Conservation (phyloP, 352 stramenopile species). For the Blastocystis hominis region DNA sequence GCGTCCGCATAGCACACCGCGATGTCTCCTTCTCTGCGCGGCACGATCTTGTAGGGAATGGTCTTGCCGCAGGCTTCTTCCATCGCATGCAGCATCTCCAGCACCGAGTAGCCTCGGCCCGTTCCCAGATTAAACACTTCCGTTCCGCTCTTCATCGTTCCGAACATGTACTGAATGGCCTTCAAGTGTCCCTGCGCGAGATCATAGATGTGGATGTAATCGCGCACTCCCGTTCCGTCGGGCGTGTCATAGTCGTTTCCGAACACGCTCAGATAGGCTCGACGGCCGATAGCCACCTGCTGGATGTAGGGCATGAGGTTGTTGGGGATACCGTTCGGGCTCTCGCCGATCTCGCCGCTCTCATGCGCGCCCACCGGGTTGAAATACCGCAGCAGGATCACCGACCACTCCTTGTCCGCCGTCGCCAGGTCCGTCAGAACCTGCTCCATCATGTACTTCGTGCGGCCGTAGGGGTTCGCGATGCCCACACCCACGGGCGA, state of each 20-base stretch:
- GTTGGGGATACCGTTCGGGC: constrained; percentile 78
- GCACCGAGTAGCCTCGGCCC: constrained; percentile 69
- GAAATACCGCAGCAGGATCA: constrained; percentile 78
- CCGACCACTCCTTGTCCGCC: constrained; percentile 64
- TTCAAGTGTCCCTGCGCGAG: constrained; percentile 73
- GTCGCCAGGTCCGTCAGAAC: constrained; percentile 69
- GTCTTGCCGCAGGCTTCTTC: constrained; percentile 69
- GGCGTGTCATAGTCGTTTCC: constrained; percentile 76
- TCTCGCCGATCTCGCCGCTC: constrained; percentile 70
- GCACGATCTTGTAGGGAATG: constrained; percentile 63
- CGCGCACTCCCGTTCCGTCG: constrained; percentile 77
- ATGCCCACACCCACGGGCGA: constrained; percentile 45
- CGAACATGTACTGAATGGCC: constrained; percentile 68
- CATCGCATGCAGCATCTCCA: constrained; percentile 78
- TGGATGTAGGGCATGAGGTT: constrained; percentile 80
- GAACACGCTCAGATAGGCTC: constrained; percentile 76
- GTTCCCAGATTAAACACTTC: constrained; percentile 75
- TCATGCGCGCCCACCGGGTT: constrained; percentile 78
- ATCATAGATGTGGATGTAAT: constrained; percentile 84
- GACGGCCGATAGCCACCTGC: constrained; percentile 73
- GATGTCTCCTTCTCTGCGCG: constrained; percentile 71
- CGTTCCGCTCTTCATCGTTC: constrained; percentile 59
- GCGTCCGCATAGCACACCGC: constrained; percentile 71
- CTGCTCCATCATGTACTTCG: constrained; percentile 82
- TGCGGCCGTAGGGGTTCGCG: constrained; percentile 74